phyloP scores from a whole-genome alignment of 1,284 basidiomycete species.

The Tylopilus microsporus region DNA sequence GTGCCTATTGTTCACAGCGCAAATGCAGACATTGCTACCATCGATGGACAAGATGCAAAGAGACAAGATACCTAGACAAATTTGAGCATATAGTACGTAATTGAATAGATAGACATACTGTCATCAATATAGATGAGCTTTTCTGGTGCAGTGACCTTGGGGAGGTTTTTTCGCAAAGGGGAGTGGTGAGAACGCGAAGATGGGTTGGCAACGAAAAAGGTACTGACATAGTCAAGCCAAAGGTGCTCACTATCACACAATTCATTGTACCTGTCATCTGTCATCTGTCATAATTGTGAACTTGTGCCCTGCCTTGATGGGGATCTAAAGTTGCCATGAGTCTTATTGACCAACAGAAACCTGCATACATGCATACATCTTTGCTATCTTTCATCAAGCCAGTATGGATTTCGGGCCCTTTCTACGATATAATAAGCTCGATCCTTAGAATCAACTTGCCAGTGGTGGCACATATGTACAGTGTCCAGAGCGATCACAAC shows the following conservation, averaged over 20 bases:
- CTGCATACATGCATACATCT: constrained; percentile 50
- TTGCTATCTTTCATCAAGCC: constrained; percentile 84
- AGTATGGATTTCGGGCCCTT: constrained; percentile 99
- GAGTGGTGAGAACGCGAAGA: constrained; percentile 7
- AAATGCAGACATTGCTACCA: constrained; percentile 76
- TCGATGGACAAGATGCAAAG: constrained; percentile 89
- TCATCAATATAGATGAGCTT: constrained; percentile 98
- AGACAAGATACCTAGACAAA: constrained; percentile 72
- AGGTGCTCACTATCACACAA: constrained; percentile 77
- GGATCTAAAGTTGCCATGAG: constrained; percentile 47
- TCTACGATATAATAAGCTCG: constrained; percentile 44
- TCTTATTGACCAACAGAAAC: constrained; percentile 5
- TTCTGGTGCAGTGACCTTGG: constrained; percentile 92
- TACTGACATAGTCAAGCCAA: constrained; percentile 86
- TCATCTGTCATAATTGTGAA: constrained; percentile 90
- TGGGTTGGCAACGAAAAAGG: constrained; percentile 9
- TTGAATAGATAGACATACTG: constrained; percentile 45
- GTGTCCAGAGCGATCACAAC: constrained; percentile 98
- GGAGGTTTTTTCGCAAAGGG: constrained; percentile 69
- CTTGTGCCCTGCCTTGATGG: constrained; percentile 89
- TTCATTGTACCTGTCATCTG: constrained; percentile 79
- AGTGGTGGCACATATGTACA: constrained; percentile 49
- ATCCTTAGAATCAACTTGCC: constrained; percentile 9
- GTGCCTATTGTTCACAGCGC: constrained; percentile 90
- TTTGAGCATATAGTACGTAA: constrained; percentile 6